Evolutionary conservation across 139 green algal genomes (phyloP), one percentile per base, ranked within the genome.

Genomic region (Tetradesmus obliquus): DNA sequence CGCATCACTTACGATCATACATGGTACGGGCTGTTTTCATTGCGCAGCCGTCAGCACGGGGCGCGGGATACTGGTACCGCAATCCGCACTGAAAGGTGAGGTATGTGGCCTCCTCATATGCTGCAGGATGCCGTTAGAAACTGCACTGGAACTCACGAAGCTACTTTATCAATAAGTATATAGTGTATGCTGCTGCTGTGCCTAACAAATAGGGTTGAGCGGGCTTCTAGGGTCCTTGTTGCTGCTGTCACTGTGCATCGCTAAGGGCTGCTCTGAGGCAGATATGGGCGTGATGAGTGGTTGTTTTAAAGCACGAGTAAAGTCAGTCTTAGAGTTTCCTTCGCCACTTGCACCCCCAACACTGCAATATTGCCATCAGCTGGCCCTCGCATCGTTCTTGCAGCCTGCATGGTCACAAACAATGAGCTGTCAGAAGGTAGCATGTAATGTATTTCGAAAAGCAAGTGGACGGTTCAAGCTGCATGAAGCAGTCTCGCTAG

Each of bases 381-480:
- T 76, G 66, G 66, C 15, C 5, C 66, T 24, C 3, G 66, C 66
- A 76, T 76, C 66, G 66, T 5, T 76, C 66, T 76, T 76, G 66
- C 66, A 76, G 66, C 66, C 66, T 76, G 66, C 66, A 76, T 76
- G 66, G 66, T 76, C 17, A 19, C 66, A 76, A 76, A 76, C 66
- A 24, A 76, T 76, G 66, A 76, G 66, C n/a, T 76, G 66, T 76
- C 66, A 76, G 17, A 76, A 76, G 3, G 66, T 76, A 76, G 66
- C 66, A 8, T 76, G 66, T 24, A 76, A 76, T 24, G 17, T 76
- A 3, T 76, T 86, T 32, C 62, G 90, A 12, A 88, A 55, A 54
- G 22, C 22, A 22, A 81, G 53, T 19, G 90, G 90, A 6, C 74
- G 90, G 3, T 92, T 90, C 90, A 92, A 92, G 90, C 90, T 92